Base-by-base conservation (phyloP, 371 early-diverging fungal genomes). In the Mortierella sp. region DNA sequence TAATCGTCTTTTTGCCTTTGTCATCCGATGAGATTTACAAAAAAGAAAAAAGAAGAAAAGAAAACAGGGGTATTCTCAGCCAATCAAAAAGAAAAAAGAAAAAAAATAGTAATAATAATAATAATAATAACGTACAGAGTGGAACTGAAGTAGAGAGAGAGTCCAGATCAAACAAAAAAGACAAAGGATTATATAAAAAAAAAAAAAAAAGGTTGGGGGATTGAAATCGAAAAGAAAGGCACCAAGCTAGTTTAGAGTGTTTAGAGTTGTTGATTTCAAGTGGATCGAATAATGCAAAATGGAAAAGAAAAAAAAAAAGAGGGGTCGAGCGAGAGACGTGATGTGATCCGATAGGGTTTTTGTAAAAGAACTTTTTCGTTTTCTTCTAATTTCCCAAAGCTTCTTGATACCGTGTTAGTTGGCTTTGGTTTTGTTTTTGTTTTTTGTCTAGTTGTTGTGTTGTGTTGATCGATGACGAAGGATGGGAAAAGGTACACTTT, bases 401-500 rank as follows among this genome's bases (percentile, higher is more conserved):
- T 57, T 57, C 57, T 34, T 55, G 28, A 7, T 55, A 28, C 28
- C 60, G 60, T 60, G 60, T 42, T 34, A 43, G 42, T 60, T 26
- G 53, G n/a, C 42, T 37, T 29, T 29, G 3, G 1, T 13, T 51
- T 47, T 62, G 62, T 2, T 57, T 40, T 57, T 23, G 66, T 66
- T 32, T 31, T 19, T 32, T 59, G 56, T 65, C 17, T 51, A 23
- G 7, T 10, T 51, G 5, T 31, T 51, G 54, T 31, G 31, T 31
- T 45, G 22, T 15, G 49, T 49, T 47, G 64, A 43, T 28, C 47
- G 64, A 63, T 51, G 64, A 49, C 49, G 53, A 63, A 42, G 26
- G 40, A 60, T 26, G 34, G 58, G 37, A 15, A 61, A 61, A 42
- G 17, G 61, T 19, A 37, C 26, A 53, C 35, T 32, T 51, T 47